Evolutionary conservation across 495 filamentous ascomycete species (phyloP).

Genomic region (Lasiosphaeria ovina): DNA sequence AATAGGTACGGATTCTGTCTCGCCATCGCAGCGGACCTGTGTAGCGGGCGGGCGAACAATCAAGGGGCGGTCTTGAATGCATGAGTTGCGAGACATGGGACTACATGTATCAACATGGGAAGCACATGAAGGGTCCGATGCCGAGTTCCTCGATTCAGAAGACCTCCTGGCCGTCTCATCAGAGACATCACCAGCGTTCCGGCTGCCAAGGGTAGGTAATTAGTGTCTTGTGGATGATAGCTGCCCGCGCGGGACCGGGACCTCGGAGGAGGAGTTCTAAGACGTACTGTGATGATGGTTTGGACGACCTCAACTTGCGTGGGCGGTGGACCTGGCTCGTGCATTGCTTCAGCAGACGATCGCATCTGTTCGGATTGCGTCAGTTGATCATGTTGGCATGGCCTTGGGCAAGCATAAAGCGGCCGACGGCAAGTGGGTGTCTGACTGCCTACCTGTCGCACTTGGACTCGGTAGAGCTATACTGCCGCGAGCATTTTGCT

Average conservation of each 20-base stretch:
- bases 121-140: background rate
- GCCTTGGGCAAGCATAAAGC: too few relatives aligned
- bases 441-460: background rate
- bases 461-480: background rate
- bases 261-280: background rate
- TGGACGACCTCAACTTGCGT: constrained; percentile 3
- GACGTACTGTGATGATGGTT: background rate
- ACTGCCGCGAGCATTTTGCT: constrained; percentile 26
- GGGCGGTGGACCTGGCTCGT: constrained; percentile 9
- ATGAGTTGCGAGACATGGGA: background rate
- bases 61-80: background rate
- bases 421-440: too few relatives aligned
- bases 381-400: constrained; percentile 27
- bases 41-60: background rate
- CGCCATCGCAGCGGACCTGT: background rate
- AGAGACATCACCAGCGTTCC: background rate
- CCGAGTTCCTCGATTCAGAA: background rate
- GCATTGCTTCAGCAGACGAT: constrained; percentile 9
- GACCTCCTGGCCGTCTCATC: background rate
- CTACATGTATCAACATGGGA: background rate
- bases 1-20: constrained; percentile 4
- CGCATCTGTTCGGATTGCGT: constrained; percentile 13
- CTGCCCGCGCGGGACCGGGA: background rate
- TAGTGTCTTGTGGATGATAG: background rate
- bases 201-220: background rate